Percentiles rank a stretch among this genome's conserved stretches.
These are phyloP conservation scores for Xylaria sp. DNA, from an alignment of 2,329 filamentous ascomycete species.

Conservation along the genomic window DNA sequence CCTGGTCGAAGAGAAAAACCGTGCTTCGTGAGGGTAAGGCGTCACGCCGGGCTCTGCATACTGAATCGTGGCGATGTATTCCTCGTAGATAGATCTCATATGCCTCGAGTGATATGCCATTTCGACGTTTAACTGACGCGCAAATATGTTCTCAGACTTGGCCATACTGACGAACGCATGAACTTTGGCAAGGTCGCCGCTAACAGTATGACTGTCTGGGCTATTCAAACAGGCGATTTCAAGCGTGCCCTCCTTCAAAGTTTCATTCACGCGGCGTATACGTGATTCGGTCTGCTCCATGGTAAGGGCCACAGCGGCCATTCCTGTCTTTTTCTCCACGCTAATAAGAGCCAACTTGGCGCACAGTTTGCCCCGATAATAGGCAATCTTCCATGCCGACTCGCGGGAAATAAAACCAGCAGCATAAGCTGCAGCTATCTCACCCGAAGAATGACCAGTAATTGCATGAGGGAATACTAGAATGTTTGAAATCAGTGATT, in stretches of 20 bases:
- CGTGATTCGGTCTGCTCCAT: conserved; percentile 23
- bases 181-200: conserved; percentile 38
- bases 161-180: conserved; percentile 29
- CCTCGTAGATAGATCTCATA: conserved; percentile 45
- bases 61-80: conserved; percentile 38
- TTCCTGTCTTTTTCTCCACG: conserved; percentile 28
- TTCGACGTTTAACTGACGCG: conserved; percentile 37
- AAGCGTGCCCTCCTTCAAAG: conserved; percentile 25
- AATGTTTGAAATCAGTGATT: not conserved
- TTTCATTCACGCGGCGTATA: conserved; percentile 29
- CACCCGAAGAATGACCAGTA: conserved; percentile 53
- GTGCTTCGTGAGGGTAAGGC: conserved; percentile 24
- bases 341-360: conserved; percentile 27
- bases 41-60: conserved; percentile 23
- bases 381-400: conserved; percentile 50
- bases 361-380: conserved; percentile 48
- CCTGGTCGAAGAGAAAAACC: conserved; percentile 34
- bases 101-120: conserved; percentile 48
- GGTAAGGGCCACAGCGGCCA: conserved; percentile 33
- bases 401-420: conserved; percentile 44
- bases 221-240: conserved; percentile 40
- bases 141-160: conserved; percentile 35
- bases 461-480: conserved; percentile 47
- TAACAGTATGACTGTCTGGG: conserved; percentile 41
- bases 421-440: conserved; percentile 55